Base-by-base conservation (phyloP, 2,329 filamentous ascomycete species). In the Teratosphaeriaceae sp. region DNA sequence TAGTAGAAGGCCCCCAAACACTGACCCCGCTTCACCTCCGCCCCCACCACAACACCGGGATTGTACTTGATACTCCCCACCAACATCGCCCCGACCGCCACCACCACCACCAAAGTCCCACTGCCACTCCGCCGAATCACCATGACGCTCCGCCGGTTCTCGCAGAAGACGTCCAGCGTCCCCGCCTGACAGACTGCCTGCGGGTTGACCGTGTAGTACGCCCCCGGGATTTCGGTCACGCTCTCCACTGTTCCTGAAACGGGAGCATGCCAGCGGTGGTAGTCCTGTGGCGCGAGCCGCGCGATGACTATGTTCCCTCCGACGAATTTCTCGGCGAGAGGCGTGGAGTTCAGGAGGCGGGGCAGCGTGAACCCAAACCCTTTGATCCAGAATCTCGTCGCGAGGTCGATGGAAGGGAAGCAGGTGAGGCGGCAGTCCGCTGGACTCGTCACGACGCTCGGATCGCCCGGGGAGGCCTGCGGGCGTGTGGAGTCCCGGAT, bases 1-100 rank as follows among this genome's bases (percentile, higher is more conserved):
- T 69, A 70, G 11, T 61, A 56, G 41, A 70, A 70, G 5, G 57
- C 56, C 3, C 67, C 67, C 18, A 69, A 45, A 49, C 66, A 67
- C 45, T 69, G 61, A 1, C 66, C 67, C 39, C 66, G 50, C 38
- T 54, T 45, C 18, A 69, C 56, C 4, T 58, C 47, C 6, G 51
- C 51, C 1, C 64, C 66, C 6, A 50, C 38, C 20, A 55, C 52
- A n/a, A 66, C 52, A 20, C 60, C 66, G 12, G 49, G 39, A n/a
- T 64, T 58, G 44, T 68, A 69, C 34, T 59, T 60, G 47, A 70
- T 68, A 18, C 58, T 64, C 2, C 67, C 67, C 1, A 70, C 67
- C 19, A 70, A 54, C 67, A 70, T 70, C 2, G 67, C 67, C 7
- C 67, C 67, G 2, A 70, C 65, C 3, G 67, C 67, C 13, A 70